Evolutionary conservation across 2,329 filamentous ascomycete genomes (phyloP).

Genomic region (Lasiodiplodia gonubiensis): DNA sequence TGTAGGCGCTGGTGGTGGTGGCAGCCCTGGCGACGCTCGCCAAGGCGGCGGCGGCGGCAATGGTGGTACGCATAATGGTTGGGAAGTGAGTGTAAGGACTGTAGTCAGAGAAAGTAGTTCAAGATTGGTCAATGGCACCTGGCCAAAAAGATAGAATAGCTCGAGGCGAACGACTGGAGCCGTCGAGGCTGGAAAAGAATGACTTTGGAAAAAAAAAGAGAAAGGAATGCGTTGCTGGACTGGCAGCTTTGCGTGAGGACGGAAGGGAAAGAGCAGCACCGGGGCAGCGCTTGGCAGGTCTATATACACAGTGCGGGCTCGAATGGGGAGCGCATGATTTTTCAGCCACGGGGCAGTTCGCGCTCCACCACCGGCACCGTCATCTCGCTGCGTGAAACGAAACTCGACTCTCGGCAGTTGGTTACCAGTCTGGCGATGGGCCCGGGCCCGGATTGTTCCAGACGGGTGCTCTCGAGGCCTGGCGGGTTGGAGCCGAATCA

Average conservation of each 20-base stretch:
- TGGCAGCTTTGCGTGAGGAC: conserved; percentile 24
- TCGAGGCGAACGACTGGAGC: conserved; percentile 26
- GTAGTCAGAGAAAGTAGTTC: conserved; percentile 7
- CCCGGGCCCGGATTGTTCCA: conserved; percentile 2
- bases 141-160: conserved; percentile 26
- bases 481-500: conserved; percentile 10
- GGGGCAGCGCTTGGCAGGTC: conserved; percentile 14
- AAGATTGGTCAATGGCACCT: conserved; percentile 12
- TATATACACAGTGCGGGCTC: conserved; percentile 12
- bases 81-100: conserved; percentile 8
- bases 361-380: conserved; percentile 17
- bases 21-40: conserved; percentile 18
- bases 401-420: conserved; percentile 5
- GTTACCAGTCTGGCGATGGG: conserved; percentile 1
- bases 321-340: conserved; percentile 25
- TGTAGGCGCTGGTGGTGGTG: conserved; percentile 29
- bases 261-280: neutral
- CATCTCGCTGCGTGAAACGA: conserved; percentile 29
- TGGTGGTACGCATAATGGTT: conserved; percentile 15
- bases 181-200: conserved; percentile 27
- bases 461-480: neutral
- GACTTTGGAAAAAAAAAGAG: conserved; percentile 15
- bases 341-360: conserved; percentile 5
- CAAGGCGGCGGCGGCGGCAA: conserved; percentile 21
- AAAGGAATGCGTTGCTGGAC: conserved; percentile 24